A percentile compares a stretch with the other conserved stretches of the same genome.
phyloP scores from a whole-genome alignment of 202 grass and related monocot genomes.

The Alloteropsis angusta region DNA sequence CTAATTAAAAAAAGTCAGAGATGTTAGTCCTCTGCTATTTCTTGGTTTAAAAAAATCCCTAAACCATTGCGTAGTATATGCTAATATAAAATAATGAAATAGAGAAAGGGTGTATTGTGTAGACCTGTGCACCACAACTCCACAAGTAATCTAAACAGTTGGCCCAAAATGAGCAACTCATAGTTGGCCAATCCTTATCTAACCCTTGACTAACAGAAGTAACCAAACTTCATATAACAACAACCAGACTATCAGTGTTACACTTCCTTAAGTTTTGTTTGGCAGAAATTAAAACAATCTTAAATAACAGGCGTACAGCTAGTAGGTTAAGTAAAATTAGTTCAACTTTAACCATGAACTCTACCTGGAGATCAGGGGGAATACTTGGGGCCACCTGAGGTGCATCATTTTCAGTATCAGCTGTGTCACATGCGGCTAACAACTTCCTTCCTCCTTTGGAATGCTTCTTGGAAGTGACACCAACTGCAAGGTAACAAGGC shows the following conservation, averaged over 20 bases:
- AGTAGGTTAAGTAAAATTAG: background rate
- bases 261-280: background rate
- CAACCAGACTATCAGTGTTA: background rate
- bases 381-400: conserved; percentile 1
- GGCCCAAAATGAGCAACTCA: background rate
- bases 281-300: background rate
- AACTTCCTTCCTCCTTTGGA: conserved; percentile 37
- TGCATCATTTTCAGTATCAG: conserved; percentile 13
- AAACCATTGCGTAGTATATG: background rate
- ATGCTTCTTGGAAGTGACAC: conserved; percentile 32
- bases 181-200: background rate
- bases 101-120: background rate
- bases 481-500: conserved; percentile 39
- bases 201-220: background rate
- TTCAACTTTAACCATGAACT: background rate
- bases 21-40: background rate
- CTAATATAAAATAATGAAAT: background rate
- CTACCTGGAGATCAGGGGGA: background rate
- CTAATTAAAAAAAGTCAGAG: background rate
- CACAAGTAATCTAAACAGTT: background rate
- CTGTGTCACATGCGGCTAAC: background rate
- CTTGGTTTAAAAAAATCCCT: background rate
- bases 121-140: background rate
- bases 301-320: background rate
- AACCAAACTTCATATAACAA: background rate